phyloP scores from a whole-genome alignment of 305 asterid species.

The Fraxinus angustifolia region DNA sequence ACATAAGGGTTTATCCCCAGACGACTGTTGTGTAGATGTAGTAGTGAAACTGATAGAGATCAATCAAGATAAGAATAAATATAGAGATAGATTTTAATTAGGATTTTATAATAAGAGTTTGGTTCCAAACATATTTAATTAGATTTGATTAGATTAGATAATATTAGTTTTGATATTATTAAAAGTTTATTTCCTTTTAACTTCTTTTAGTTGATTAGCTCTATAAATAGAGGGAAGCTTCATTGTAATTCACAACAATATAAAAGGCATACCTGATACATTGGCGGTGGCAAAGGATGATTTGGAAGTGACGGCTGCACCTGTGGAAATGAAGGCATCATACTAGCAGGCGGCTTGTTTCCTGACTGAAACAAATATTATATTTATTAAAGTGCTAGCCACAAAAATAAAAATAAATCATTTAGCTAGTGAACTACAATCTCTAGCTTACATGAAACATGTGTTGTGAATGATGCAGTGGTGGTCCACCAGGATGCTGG shows the following conservation, averaged over 20 bases:
- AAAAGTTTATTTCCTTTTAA: background rate
- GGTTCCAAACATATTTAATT: background rate
- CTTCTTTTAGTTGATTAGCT: background rate
- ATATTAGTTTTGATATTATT: background rate
- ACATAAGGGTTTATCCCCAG: background rate
- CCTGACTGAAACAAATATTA: constrained; percentile 50
- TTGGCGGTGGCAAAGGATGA: constrained; percentile 56
- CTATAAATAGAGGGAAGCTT: background rate
- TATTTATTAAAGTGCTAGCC: background rate
- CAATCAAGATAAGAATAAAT: background rate
- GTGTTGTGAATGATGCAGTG: constrained; percentile 74
- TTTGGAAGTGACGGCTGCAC: constrained; percentile 64
- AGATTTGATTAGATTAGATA: background rate
- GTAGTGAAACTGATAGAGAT: background rate
- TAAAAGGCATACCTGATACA: constrained; percentile 62
- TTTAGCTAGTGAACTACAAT: background rate
- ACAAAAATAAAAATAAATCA: background rate
- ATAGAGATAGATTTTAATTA: background rate
- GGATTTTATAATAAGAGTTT: background rate
- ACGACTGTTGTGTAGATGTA: background rate
- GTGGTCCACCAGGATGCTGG: constrained; percentile 68
- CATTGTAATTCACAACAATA: constrained; percentile 1
- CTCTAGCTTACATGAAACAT: constrained; percentile 66
- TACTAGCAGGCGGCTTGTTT: constrained; percentile 51
- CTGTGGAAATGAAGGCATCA: constrained; percentile 70